A percentile compares a stretch with the other conserved stretches of the same genome.
Evolutionary conservation across 768 basidiomycete genomes (phyloP).

Genomic region (Pilatotrama ljubarskyi): DNA sequence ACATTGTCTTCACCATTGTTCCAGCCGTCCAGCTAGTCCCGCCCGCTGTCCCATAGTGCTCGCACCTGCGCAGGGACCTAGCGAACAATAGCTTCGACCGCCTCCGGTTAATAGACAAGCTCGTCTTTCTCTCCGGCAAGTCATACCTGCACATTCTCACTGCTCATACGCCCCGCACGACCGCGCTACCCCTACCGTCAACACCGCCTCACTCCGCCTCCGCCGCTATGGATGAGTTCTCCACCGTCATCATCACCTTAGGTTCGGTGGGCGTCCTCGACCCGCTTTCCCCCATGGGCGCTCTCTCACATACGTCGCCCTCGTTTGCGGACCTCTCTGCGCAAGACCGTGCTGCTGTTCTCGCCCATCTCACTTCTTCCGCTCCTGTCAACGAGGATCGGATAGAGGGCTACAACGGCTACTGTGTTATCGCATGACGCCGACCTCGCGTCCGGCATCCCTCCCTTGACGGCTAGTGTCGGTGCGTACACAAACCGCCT

Average conservation of each 20-base stretch:
- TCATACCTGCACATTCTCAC: too few relatives aligned
- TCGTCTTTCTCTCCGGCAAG: too few relatives aligned
- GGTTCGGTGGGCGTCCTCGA: background rate
- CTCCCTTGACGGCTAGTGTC: background rate
- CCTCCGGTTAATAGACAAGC: too few relatives aligned
- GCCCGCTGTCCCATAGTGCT: too few relatives aligned
- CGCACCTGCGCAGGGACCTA: too few relatives aligned
- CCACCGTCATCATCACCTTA: background rate
- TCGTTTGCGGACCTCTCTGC: background rate
- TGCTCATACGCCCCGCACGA: too few relatives aligned
- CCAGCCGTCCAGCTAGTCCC: too few relatives aligned
- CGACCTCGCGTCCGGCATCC: background rate
- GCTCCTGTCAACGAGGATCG: background rate
- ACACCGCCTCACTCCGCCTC: too few relatives aligned
- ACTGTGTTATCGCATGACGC: background rate
- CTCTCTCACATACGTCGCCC: background rate
- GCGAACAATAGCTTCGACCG: too few relatives aligned
- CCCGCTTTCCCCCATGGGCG: background rate
- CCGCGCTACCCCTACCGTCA: too few relatives aligned
- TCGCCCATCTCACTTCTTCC: background rate
- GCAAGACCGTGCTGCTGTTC: background rate
- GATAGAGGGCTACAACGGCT: background rate
- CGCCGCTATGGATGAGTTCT: background rate
- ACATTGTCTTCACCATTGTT: too few relatives aligned
- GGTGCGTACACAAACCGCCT: background rate